Percentiles rank a stretch among this genome's conserved stretches.
These are phyloP conservation scores for Betula pendula DNA, from an alignment of 306 rosid genomes.

Conservation along the genomic window DNA sequence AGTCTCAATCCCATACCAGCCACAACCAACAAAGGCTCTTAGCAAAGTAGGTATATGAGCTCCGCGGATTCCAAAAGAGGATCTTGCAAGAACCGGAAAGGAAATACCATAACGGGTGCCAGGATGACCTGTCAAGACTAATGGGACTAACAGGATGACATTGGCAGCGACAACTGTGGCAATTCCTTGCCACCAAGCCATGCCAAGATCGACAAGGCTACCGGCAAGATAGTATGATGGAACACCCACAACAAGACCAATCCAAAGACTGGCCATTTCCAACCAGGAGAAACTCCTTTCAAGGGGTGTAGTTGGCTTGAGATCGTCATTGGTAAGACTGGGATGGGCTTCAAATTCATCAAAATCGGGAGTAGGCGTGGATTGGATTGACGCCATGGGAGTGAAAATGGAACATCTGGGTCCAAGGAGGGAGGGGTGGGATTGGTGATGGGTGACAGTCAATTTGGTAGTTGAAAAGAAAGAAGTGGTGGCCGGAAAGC, in stretches of 20 bases:
- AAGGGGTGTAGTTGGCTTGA: constrained; percentile 56
- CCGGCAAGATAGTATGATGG: constrained; percentile 92
- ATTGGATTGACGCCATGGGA: constrained; percentile 28
- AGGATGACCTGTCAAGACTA: constrained; percentile 74
- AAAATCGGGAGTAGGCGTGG: constrained; percentile 7
- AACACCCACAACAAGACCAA: constrained; percentile 87
- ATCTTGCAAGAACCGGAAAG: constrained; percentile 80
- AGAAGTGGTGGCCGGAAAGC: constrained; percentile 19
- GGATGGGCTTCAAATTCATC: constrained; percentile 43
- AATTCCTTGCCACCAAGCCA: constrained; percentile 99
- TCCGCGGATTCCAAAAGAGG: constrained; percentile 82
- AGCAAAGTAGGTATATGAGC: constrained; percentile 83
- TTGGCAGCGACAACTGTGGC: constrained; percentile 76
- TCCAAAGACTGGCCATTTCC: constrained; percentile 78
- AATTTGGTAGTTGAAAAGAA: constrained; percentile 4
- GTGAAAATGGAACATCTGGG: constrained; percentile 28
- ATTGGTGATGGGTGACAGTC: neutral
- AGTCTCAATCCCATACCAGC: constrained; percentile 96
- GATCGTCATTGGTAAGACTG: constrained; percentile 64
- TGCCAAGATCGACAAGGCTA: constrained; percentile 84
- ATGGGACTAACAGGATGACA: constrained; percentile 50
- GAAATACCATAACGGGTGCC: constrained; percentile 83
- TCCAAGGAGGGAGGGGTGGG: constrained; percentile 7
- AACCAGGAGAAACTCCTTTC: constrained; percentile 66
- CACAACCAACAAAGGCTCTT: constrained; percentile 86